These are phyloP conservation scores for Rhizoctonia solani DNA, from an alignment of 1,284 basidiomycete genomes.

Conservation along the genomic window DNA sequence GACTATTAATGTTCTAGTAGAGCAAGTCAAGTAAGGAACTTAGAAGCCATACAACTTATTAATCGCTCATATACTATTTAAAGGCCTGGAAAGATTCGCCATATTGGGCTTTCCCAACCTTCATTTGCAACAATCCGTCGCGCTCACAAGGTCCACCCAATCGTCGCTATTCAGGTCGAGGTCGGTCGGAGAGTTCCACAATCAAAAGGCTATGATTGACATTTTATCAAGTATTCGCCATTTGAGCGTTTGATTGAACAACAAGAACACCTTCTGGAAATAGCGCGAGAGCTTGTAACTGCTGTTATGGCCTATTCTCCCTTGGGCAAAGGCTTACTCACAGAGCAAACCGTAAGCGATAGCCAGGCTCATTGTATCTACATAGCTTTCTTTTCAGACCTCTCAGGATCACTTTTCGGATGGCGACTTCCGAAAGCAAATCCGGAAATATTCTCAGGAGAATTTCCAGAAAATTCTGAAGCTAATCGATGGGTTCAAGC, in stretches of 20 bases:
- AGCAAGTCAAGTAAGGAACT: slow-evolving; percentile 55
- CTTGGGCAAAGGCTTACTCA: slow-evolving; percentile 48
- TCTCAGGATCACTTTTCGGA: slow-evolving; percentile 57
- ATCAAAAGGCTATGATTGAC: too few species aligned
- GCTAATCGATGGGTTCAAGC: slow-evolving; percentile 53
- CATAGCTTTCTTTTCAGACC: slow-evolving; percentile 45
- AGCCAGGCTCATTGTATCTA: background rate
- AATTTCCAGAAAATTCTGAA: slow-evolving; percentile 63
- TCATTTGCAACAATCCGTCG: slow-evolving; percentile 62
- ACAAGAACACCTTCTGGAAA: slow-evolving; percentile 51
- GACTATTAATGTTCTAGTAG: slow-evolving; percentile 56
- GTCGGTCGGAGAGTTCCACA: background rate
- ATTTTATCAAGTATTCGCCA: slow-evolving; percentile 61
- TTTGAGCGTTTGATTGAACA: slow-evolving; percentile 62
- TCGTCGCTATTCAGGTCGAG: slow-evolving; percentile 66
- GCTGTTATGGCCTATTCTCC: slow-evolving; percentile 49
- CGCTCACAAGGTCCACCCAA: slow-evolving; percentile 63
- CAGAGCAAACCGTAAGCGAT: background rate
- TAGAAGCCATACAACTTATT: background rate
- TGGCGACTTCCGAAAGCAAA: slow-evolving; percentile 51
- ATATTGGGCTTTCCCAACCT: slow-evolving; percentile 66
- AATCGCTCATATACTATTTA: background rate
- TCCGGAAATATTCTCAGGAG: slow-evolving; percentile 47
- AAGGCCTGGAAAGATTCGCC: slow-evolving; percentile 62
- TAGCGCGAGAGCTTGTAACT: slow-evolving; percentile 47